Conservation (phyloP, 2,329 filamentous ascomycete genomes). For the Trichophyton mentagrophytes region DNA sequence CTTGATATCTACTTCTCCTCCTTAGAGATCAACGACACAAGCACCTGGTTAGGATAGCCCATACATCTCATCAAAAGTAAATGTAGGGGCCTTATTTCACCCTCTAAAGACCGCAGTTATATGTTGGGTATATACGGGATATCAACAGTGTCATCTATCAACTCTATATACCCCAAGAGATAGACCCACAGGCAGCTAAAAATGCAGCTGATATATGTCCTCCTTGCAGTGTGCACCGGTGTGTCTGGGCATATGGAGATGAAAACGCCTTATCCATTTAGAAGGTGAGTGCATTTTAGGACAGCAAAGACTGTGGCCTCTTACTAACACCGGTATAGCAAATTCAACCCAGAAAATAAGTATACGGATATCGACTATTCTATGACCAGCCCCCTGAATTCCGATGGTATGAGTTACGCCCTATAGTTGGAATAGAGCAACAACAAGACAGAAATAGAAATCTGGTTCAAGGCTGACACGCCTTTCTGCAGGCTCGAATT, state of each 20-base stretch:
- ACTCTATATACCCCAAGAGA: background rate
- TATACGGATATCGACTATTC: constrained; percentile 5
- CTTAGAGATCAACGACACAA: too few relatives aligned
- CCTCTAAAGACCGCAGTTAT: too few relatives aligned
- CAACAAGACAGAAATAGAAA: background rate
- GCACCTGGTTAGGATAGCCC: too few relatives aligned
- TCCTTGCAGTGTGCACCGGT: background rate
- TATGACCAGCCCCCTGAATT: constrained; percentile 3
- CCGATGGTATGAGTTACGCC: background rate
- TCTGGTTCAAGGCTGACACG: background rate
- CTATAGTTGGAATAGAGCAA: background rate
- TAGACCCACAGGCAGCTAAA: background rate
- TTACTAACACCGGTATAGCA: constrained; percentile 2
- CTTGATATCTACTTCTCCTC: background rate
- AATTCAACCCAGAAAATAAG: constrained; percentile 4
- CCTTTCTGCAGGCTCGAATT: constrained; percentile 44
- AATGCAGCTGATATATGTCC: background rate
- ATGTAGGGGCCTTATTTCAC: too few relatives aligned
- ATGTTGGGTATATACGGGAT: background rate
- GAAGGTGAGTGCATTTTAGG: background rate
- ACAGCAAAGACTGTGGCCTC: background rate
- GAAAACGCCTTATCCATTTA: constrained; percentile 4
- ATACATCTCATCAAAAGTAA: too few relatives aligned
- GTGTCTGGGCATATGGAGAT: constrained; percentile 6
- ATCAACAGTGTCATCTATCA: background rate